Base-by-base conservation (phyloP, 306 rosid species). In the Vachellia collinsii region DNA sequence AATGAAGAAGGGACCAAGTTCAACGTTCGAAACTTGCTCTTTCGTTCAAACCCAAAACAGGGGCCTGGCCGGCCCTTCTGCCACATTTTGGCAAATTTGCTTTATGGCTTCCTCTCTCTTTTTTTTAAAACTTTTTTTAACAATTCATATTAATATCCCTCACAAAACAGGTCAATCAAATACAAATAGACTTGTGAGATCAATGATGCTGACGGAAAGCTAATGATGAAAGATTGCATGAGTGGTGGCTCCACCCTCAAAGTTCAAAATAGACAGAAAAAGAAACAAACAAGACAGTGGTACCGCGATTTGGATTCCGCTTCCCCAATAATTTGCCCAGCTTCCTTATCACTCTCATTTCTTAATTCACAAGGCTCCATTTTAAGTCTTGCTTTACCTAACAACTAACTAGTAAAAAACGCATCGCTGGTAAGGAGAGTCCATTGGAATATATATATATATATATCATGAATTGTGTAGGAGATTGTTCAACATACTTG, bases 181-280 rank as follows among this genome's bases (percentile, higher is more conserved):
- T 76, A 6, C 58, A 76, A n/a, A 59, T 43, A 42, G 56, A 29
- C 34, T 48, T 67, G 39, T 71, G 29, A 13, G 66, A 34, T 48
- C 36, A 78, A 74, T 20, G 39, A 37, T 39, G 78, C 4, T 7
- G 69, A 42, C 1, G 41, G 69, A 82, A 80, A 69, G 81, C 11
- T 51, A 80, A 19, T 37, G 61, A 23, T 58, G 20, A 44, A 72
- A 36, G 71, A 74, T 20, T 22, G 73, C 38, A 54, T 64, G 78
- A 23, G 83, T 67, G 80, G 13, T 50, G 85, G 85, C 87, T 83
- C 87, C 85, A 77, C 81, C 72, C n/a, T 77, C 48, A 83, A 80
- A 75, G 79, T 76, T 46, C 4, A 16, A 29, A 29, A 59, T 22
- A 23, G 36, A 63, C 14, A 12, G 22, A 23, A 78, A 80, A 72